Percentiles rank a stretch among this genome's conserved stretches.
phyloP scores from a whole-genome alignment of 2,329 filamentous ascomycete genomes.

The Sclerotinia trifoliorum region DNA sequence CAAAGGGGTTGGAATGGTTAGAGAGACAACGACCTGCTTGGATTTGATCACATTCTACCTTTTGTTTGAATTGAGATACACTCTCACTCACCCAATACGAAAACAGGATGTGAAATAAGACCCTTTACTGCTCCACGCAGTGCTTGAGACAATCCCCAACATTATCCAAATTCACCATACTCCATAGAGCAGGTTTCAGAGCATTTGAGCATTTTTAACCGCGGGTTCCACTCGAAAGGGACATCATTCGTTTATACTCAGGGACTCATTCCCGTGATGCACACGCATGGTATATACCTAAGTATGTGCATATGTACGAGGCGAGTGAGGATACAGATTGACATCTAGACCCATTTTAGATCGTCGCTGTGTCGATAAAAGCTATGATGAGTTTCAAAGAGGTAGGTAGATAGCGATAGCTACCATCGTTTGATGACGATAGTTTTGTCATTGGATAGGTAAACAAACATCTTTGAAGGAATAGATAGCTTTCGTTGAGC shows the following conservation, averaged over 20 bases:
- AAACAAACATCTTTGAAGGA: neutral
- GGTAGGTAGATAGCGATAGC: neutral
- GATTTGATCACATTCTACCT: slow-evolving; percentile 6
- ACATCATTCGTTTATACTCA: neutral
- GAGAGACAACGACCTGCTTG: neutral
- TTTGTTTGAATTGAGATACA: neutral
- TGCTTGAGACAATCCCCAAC: too few relatives aligned
- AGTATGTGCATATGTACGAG: neutral
- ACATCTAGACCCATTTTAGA: neutral
- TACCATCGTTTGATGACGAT: too few relatives aligned
- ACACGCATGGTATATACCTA: slow-evolving; percentile 4
- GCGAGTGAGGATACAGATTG: neutral
- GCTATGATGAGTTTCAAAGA: neutral
- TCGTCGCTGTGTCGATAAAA: neutral
- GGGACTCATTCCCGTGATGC: slow-evolving; percentile 11
- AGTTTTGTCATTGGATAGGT: neutral
- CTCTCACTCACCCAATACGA: neutral
- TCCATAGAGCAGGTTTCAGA: neutral
- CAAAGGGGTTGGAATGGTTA: neutral
- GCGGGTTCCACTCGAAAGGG: neutral
- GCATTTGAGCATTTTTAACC: neutral
- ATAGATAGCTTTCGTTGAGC: neutral
- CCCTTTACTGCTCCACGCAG: too few relatives aligned
- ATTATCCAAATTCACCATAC: neutral
- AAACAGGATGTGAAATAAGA: neutral